Base-by-base conservation (phyloP, 2,329 filamentous ascomycete species). In the Tolypocladium pustulatum region DNA sequence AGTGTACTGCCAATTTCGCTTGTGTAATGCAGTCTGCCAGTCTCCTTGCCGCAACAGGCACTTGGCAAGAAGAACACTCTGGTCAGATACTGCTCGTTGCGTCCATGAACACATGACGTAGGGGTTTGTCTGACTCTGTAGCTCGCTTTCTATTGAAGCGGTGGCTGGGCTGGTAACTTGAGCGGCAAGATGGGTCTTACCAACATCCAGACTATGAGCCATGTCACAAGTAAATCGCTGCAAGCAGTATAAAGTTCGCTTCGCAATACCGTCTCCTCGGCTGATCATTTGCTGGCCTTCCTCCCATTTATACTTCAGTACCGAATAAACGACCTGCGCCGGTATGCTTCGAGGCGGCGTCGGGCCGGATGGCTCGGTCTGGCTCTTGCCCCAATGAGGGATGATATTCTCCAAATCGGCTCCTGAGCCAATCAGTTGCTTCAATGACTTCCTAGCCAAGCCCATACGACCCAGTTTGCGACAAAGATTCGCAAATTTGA, bases 401-500 rank as follows among this genome's bases (percentile, higher is more conserved):
- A 87, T 83, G 58, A 84, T 76, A 3, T 74, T 73, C 61, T 88
- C 82, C 25, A 88, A 77, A 38, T 81, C 78, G 22, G 82, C 79
- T 20, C 91, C 85, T 54, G 81, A 84, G 32, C 87, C 89, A 58
- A 97, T 88, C n/a, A 99, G 79, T 61, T 91, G 90, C 70, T 94
- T 92, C 57, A 99, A 78, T 15, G 92, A 95, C 75, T 96, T 95
- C 75, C 99, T 94, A 1, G 94, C 94, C 55, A 99, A 82, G 13
- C 94, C 93, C 81, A 93, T 92, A 36, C 94, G 88, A 59, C 91
- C 89, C 53, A 93, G 96, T 73, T 99, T 99, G 67, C 95, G 89
- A 74, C 94, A 99, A 7, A 99, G 84, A 67, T 97, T 99, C 67
- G 94, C 90, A 71, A 97, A 99, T 71, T 99, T 99, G 78, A 97